phyloP scores from a whole-genome alignment of 2,329 filamentous ascomycete species.

The Xenoacremonium recifei region DNA sequence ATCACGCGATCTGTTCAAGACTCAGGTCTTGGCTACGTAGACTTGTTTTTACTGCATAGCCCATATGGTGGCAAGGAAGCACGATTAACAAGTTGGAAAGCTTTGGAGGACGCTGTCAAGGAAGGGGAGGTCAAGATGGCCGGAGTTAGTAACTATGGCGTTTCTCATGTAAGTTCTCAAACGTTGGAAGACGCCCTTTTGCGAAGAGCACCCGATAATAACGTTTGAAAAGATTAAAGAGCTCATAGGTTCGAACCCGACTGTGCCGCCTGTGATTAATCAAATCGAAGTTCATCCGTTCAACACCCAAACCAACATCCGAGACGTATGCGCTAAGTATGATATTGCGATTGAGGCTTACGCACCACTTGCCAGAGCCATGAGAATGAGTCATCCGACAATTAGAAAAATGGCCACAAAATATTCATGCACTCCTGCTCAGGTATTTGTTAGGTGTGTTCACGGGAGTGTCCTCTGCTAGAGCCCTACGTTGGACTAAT shows the following conservation, averaged over 20 bases:
- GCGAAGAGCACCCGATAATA: too few relatives aligned
- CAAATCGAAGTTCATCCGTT: conserved; percentile 84
- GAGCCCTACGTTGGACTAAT: neutral
- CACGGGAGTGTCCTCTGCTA: rapidly evolving
- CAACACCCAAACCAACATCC: conserved; percentile 69
- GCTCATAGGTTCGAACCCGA: conserved; percentile 60
- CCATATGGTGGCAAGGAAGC: conserved; percentile 72
- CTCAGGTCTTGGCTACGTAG: conserved; percentile 71
- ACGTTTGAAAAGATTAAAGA: conserved; percentile 57
- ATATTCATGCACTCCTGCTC: conserved; percentile 68
- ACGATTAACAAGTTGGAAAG: conserved; percentile 71
- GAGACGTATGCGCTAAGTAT: conserved; percentile 62
- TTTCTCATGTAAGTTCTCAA: conserved; percentile 60
- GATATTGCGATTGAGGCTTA: conserved; percentile 76
- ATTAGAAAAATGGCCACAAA: conserved; percentile 63
- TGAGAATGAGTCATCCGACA: conserved; percentile 66
- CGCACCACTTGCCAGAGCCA: conserved; percentile 70
- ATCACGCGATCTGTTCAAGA: conserved; percentile 64
- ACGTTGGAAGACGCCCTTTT: neutral
- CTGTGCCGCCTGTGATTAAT: conserved; percentile 67
- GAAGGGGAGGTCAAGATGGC: conserved; percentile 69
- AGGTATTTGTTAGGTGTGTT: conserved; percentile 63
- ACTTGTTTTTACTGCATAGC: conserved; percentile 76
- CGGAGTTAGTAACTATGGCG: conserved; percentile 77
- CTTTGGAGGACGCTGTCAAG: conserved; percentile 71